Base-by-base conservation (phyloP, 2,329 filamentous ascomycete species). In the Grosmannia serpens region DNA sequence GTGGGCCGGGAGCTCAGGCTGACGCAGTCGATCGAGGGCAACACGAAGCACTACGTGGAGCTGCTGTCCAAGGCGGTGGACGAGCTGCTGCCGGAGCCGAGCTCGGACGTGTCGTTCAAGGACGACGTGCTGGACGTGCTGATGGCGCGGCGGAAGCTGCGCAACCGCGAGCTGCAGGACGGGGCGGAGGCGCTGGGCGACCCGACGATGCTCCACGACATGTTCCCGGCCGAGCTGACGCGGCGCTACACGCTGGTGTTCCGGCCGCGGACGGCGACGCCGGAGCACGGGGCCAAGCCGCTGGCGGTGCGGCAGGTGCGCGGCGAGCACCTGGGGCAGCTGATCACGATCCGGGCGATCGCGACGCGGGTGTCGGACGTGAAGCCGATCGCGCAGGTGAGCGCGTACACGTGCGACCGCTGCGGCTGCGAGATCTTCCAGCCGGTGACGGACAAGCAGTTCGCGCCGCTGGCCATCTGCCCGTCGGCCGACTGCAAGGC, bases 391-490 rank as follows among this genome's bases (percentile, higher is more conserved):
- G 89, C 97, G n/a, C 88, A 92, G 69, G 95, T 99, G 68, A 96
- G 95, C 71, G 94, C 94, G 44, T 99, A 99, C 73, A 94, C 91
- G 57, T 99, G 94, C 74, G 94, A 99, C 72, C 86, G 90, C 62
- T 99, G 94, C 68, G 94, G 94, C 60, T 91, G 88, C 70, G 94
- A 99, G 73, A 92, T 99, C 67, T 99, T 97, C 80, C 94, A 99
- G 74, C 92, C 95, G 4, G 82, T 99, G 66, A 89, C 84, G 59
- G 87, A 91, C 58, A 96, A 91, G 73, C 89, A 95, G 65, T 99
- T 91, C 68, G 87, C 89, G 1, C 94, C 94, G 3, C 77, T 99
- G 62, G 83, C 86, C 0, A 83, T 90, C 69, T 99, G 94, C 70
- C 87, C 91, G 15, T 97, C 94, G 1, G 75, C 85, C n/a, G 90